Evolutionary conservation across 352 stramenopile genomes (phyloP).

Genomic region (Globisporangium spiculum): DNA sequence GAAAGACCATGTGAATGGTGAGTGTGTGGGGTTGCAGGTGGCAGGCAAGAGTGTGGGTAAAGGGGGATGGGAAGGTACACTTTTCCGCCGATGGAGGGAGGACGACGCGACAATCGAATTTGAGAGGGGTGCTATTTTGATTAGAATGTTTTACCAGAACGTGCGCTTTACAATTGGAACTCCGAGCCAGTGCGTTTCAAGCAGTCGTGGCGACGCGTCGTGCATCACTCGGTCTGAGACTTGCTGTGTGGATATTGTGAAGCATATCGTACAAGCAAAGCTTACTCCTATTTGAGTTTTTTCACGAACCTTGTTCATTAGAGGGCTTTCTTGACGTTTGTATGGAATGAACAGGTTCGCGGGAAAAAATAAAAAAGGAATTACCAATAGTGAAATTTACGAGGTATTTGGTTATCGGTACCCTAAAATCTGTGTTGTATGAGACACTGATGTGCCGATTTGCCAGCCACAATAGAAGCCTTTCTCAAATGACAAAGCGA

Average conservation of each 20-base stretch:
- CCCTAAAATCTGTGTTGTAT: too few relatives aligned
- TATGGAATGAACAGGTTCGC: too few relatives aligned
- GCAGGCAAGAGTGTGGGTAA: neutral
- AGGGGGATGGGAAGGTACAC: conserved; percentile 14
- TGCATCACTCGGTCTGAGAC: neutral
- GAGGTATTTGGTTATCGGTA: too few relatives aligned
- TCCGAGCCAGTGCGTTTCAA: neutral
- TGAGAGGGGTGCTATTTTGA: neutral
- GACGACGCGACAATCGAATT: neutral
- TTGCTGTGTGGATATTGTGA: neutral
- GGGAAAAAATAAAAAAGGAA: too few relatives aligned
- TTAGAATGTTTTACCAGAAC: neutral
- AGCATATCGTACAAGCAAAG: too few relatives aligned
- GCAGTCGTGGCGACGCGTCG: neutral
- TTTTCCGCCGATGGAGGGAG: conserved; percentile 34
- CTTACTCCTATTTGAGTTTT: too few relatives aligned
- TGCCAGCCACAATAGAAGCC: too few relatives aligned
- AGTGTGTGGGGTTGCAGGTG: neutral
- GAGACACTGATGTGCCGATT: too few relatives aligned
- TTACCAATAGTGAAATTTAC: too few relatives aligned
- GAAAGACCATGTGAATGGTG: conserved; percentile 9
- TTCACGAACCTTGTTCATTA: too few relatives aligned
- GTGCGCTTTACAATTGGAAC: neutral
- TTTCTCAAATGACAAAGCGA: too few relatives aligned
- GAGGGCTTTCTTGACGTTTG: too few relatives aligned